Conservation (phyloP, 208 protist species). For the Leptomonas seymouri region DNA sequence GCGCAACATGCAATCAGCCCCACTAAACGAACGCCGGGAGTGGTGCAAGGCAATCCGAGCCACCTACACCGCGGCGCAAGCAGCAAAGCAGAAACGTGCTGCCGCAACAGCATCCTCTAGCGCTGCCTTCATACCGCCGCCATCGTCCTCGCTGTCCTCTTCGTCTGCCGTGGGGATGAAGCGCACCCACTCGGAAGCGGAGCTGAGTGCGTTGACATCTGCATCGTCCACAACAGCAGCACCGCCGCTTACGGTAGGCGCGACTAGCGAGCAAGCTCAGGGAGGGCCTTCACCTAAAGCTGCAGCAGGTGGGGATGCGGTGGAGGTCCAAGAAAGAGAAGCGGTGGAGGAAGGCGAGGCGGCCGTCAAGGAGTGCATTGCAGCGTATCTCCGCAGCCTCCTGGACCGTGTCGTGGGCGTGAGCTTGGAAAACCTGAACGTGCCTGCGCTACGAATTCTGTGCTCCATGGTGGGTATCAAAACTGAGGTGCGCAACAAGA, state of each 20-base stretch:
- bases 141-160: background rate
- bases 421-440: constrained; percentile 70
- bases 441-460: constrained; percentile 65
- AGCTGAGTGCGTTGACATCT: background rate
- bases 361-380: constrained; percentile 64
- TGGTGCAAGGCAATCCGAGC: constrained; percentile 73
- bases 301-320: background rate
- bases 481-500: constrained; percentile 57
- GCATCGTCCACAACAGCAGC: no score
- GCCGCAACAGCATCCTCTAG: background rate
- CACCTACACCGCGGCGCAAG: constrained; percentile 10
- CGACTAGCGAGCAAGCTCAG: background rate
- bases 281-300: background rate
- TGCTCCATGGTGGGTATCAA: constrained; percentile 73
- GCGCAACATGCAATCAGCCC: constrained; percentile 42
- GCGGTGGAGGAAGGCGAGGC: constrained; percentile 18
- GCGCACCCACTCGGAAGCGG: constrained; percentile 1
- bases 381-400: constrained; percentile 68
- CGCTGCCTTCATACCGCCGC: background rate
- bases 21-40: constrained; percentile 42
- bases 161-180: constrained; percentile 11
- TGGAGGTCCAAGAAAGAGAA: background rate
- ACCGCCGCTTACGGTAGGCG: background rate
- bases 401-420: constrained; percentile 78
- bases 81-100: constrained; percentile 7